A percentile compares a stretch with the other conserved stretches of the same genome.
Conservation (phyloP, 345 rosid genomes). For the Zanthoxylum bungeanum region DNA sequence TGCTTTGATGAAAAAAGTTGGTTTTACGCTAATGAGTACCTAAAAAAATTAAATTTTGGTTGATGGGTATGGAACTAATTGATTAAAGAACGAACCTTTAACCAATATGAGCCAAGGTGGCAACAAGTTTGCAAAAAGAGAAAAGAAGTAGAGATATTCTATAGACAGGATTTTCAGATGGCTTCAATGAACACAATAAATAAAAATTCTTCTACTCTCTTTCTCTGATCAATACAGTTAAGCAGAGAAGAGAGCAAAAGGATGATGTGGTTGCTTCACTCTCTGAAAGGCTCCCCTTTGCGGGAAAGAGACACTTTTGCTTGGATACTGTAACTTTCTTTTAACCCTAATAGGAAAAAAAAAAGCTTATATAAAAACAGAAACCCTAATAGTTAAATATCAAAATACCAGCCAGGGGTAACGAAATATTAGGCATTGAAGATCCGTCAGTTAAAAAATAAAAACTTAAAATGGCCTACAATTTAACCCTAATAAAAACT, state of each 20-base stretch:
- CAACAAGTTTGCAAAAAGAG: neutral
- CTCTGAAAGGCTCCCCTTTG: neutral
- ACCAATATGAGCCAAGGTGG: slow-evolving; percentile 12
- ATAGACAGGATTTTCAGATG: slow-evolving; percentile 7
- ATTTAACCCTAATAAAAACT: neutral
- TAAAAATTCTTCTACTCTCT: neutral
- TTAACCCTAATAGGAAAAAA: neutral
- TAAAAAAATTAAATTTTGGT: neutral
- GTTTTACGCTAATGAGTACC: neutral
- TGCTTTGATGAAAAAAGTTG: neutral
- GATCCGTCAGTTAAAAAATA: neutral
- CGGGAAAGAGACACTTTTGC: neutral
- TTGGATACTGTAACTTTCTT: neutral
- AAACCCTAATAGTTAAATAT: neutral
- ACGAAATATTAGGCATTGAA: neutral
- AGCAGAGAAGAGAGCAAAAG: slow-evolving; percentile 16
- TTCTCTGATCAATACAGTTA: slow-evolving; percentile 9
- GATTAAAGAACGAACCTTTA: slow-evolving; percentile 14
- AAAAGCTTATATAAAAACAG: neutral
- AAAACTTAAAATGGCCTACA: neutral
- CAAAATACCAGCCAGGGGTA: neutral
- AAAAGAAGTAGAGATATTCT: neutral
- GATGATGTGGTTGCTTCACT: neutral
- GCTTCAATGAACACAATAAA: neutral
- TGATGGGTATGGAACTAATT: neutral